Evolutionary conservation across 2,329 filamentous ascomycete genomes (phyloP).

Genomic region (Pseudocercospora crystallina): DNA sequence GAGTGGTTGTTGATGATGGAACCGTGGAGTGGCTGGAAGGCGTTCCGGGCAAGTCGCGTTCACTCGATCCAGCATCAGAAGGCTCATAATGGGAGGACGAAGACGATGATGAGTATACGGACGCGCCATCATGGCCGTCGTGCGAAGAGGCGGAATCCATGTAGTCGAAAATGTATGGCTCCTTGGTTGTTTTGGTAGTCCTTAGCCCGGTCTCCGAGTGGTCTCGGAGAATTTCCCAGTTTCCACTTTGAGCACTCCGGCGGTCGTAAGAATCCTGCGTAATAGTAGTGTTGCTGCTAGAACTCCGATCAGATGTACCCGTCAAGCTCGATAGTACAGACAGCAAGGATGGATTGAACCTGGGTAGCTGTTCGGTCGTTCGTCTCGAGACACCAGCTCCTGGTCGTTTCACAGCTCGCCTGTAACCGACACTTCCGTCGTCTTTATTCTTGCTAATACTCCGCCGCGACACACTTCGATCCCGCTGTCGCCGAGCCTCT

Average conservation of each 20-base stretch:
- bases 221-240: slow-evolving; percentile 10
- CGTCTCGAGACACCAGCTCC: slow-evolving; percentile 7
- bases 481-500: slow-evolving; percentile 17
- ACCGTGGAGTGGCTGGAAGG: slow-evolving; percentile 34
- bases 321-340: slow-evolving; percentile 45
- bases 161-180: slow-evolving; percentile 31
- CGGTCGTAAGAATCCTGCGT: slow-evolving; percentile 45
- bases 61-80: slow-evolving; percentile 33
- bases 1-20: slow-evolving; percentile 30
- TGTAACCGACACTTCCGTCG: no score
- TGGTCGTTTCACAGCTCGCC: slow-evolving; percentile 2
- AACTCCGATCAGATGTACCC: slow-evolving; percentile 41
- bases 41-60: slow-evolving; percentile 27
- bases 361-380: slow-evolving; percentile 34
- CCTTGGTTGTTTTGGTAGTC: slow-evolving; percentile 17
- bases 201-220: slow-evolving; percentile 15
- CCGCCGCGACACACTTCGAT: slow-evolving; percentile 13
- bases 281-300: slow-evolving; percentile 48
- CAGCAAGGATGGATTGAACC: slow-evolving; percentile 41
- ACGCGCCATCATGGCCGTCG: slow-evolving; percentile 24
- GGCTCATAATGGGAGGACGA: slow-evolving; percentile 33
- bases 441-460: slow-evolving; percentile 16
- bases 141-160: slow-evolving; percentile 25
- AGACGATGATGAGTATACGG: slow-evolving; percentile 25
- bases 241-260: slow-evolving; percentile 16